phyloP scores from a whole-genome alignment of 306 rosid species.

The Medicago lupulina region DNA sequence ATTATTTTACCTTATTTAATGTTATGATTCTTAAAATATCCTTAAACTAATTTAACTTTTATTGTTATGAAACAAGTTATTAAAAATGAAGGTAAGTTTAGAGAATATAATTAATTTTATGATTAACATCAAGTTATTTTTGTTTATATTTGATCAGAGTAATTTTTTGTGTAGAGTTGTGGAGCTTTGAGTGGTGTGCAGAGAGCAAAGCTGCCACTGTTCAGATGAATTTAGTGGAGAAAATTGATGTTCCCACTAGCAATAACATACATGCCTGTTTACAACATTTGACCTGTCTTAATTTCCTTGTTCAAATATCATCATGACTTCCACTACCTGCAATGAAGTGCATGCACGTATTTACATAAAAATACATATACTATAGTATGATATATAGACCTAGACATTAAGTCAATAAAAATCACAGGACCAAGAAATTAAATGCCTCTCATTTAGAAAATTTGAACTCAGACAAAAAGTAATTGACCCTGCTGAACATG shows the following conservation, averaged over 20 bases:
- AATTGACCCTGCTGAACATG: neutral
- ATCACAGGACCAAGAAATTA: conserved; percentile 4
- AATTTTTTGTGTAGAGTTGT: neutral
- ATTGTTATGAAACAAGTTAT: no score
- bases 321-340: conserved; percentile 42
- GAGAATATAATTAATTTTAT: no score
- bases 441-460: conserved; percentile 16
- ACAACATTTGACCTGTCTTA: neutral
- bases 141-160: neutral
- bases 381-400: neutral
- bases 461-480: conserved; percentile 1
- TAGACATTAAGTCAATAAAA: neutral
- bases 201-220: conserved; percentile 31
- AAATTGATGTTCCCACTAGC: conserved; percentile 50
- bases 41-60: no score
- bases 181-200: conserved; percentile 22
- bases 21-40: no score
- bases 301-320: conserved; percentile 14
- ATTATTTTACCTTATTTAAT: no score
- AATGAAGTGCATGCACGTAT: conserved; percentile 38
- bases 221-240: conserved; percentile 43
- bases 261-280: conserved; percentile 3
- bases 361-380: neutral
- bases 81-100: no score
- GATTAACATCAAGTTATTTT: no score